Conservation (phyloP, 345 rosid genomes). For the Ailanthus altissimus region DNA sequence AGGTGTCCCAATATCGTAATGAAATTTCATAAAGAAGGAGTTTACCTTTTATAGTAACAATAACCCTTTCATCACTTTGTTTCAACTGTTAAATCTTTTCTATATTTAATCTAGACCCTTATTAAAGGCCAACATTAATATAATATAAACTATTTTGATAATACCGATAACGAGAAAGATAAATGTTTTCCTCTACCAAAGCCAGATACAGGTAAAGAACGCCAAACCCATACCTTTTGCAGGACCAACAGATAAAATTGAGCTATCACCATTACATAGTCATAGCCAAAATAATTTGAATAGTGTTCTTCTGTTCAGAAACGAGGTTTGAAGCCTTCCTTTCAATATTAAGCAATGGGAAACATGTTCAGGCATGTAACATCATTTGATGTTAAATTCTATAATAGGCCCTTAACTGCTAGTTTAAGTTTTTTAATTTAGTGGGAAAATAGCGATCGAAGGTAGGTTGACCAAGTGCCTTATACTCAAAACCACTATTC, state of each 20-base stretch:
- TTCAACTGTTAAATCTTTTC: background rate
- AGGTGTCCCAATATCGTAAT: background rate
- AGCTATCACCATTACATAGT: background rate
- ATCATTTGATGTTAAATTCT: background rate
- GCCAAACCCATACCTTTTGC: conserved; percentile 1
- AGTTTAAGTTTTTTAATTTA: background rate
- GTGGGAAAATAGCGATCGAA: background rate
- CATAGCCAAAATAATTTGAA: background rate
- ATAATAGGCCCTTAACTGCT: background rate
- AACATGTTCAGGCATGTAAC: background rate
- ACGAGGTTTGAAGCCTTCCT: background rate
- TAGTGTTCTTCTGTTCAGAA: background rate
- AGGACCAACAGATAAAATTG: background rate
- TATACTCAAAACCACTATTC: background rate
- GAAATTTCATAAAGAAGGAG: background rate
- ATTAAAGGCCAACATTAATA: background rate
- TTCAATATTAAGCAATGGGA: background rate
- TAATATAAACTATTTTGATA: background rate
- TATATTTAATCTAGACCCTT: background rate
- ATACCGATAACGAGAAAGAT: background rate
- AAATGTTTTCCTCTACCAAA: background rate
- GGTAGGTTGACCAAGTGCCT: background rate
- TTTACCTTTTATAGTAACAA: background rate
- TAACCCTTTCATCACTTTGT: background rate
- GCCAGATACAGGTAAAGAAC: conserved; percentile 2